Evolutionary conservation across 495 filamentous ascomycete species (phyloP), one percentile per base, ranked within the genome.

Genomic region (Penicillium lividum): DNA sequence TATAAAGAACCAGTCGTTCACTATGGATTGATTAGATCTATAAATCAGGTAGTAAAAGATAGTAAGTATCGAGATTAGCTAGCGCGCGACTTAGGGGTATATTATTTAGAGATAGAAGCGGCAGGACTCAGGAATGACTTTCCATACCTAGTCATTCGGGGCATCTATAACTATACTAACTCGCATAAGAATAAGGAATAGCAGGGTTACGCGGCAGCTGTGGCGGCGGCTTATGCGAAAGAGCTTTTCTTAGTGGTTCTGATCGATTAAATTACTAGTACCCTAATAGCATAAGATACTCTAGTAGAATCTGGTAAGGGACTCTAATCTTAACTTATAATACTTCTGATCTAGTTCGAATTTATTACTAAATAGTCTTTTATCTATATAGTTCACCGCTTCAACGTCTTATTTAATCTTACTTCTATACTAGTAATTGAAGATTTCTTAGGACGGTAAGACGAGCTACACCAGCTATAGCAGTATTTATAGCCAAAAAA

Each of bases 161-260:
- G 66, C 10, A 60, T 69, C 16, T 67, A 61, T 53, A 61, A 69
- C 49, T 69, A 69, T 60, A 53, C 59, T 9, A 64, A 69, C 49
- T 61, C 60, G 9, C 66, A 69, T 40, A n/a, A n/a, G n/a, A n/a
- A n/a, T 67, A 68, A 38, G 34, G 7, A 38, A 38, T 38, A 53
- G 27, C 8, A n/a, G n/a, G n/a, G n/a, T n/a, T 50, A 50, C 30
- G 46, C 46, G 16, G 46, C 46, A 9, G 63, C 63, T 9, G 64
- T 56, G 13, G 74, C 74, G 54, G 74, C 75, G 30, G 69, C 66
- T 25, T 72, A 67, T 63, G 65, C 66, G 31, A 61, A 69, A 50
- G 64, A 60, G 52, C 54, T 74, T 7, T 15, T 75, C 1, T 40
- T 56, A 27, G 18, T 49, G 28, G 46, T 29, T 49, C 46, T 27